Conservation (phyloP, 2,329 filamentous ascomycete genomes). For the Thielaviopsis euricoi region DNA sequence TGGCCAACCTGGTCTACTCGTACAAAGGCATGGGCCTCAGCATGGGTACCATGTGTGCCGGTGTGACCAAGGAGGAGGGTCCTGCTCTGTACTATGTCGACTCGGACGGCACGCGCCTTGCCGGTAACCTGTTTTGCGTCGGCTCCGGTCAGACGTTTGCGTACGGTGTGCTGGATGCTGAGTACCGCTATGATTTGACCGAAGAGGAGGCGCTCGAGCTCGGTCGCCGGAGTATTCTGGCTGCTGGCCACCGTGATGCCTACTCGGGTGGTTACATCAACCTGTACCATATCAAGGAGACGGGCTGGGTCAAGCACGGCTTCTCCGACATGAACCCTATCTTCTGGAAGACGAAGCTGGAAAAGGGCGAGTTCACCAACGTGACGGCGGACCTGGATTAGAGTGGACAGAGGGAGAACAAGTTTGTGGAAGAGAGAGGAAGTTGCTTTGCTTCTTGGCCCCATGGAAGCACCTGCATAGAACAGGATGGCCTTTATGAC, state of each 20-base stretch:
- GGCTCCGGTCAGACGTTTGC: slow-evolving; percentile 97
- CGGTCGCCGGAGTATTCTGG: slow-evolving; percentile 80
- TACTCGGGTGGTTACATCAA: slow-evolving; percentile 98
- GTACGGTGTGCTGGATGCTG: slow-evolving; percentile 91
- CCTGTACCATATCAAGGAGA: slow-evolving; percentile 96
- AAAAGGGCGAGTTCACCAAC: slow-evolving; percentile 97
- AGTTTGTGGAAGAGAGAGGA: too few relatives aligned
- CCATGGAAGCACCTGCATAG: slow-evolving; percentile 5
- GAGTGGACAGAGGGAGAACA: too few relatives aligned
- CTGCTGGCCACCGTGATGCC: slow-evolving; percentile 93
- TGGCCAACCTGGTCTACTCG: slow-evolving; percentile 92
- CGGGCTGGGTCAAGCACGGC: slow-evolving; percentile 96
- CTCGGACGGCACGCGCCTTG: slow-evolving; percentile 78
- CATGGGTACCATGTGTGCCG: slow-evolving; percentile 99
- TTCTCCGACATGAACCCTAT: slow-evolving; percentile 98
- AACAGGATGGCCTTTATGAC: slow-evolving; percentile 8
- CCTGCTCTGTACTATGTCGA: slow-evolving; percentile 99
- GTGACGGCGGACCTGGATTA: slow-evolving; percentile 54
- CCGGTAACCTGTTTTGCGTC: slow-evolving; percentile 95
- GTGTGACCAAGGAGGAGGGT: slow-evolving; percentile 87
- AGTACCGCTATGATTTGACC: slow-evolving; percentile 79
- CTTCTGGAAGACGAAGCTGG: slow-evolving; percentile 98
- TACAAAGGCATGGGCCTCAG: slow-evolving; percentile 98
- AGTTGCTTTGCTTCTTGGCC: slow-evolving; percentile 1
- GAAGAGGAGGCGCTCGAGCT: slow-evolving; percentile 83